These are phyloP conservation scores for Talaromyces stipitatus DNA, from an alignment of 495 filamentous ascomycete genomes.

Conservation along the genomic window DNA sequence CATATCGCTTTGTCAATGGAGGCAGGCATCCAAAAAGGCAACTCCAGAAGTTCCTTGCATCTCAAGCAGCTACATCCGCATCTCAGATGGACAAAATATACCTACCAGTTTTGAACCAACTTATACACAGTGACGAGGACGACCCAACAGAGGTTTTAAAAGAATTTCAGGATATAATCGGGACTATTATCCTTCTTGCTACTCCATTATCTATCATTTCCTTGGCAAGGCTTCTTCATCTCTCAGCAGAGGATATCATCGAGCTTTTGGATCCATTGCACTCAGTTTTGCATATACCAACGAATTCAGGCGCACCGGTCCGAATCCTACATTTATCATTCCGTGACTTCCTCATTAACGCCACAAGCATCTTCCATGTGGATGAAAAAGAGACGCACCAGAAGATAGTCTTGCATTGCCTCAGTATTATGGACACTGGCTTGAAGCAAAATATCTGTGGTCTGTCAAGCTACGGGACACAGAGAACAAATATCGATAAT, in stretches of 20 bases:
- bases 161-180: conserved; percentile 18
- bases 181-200: conserved; percentile 17
- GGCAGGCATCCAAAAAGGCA: conserved; percentile 9
- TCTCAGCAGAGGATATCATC: conserved; percentile 6
- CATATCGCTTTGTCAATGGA: conserved; percentile 25
- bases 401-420: background rate
- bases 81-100: conserved; percentile 21
- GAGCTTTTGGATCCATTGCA: conserved; percentile 10
- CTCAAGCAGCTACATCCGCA: conserved; percentile 6
- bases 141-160: background rate
- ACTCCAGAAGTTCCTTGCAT: conserved; percentile 7
- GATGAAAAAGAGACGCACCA: background rate
- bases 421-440: background rate
- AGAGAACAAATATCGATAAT: background rate
- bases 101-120: conserved; percentile 17
- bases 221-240: conserved; percentile 9
- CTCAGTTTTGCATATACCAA: conserved; percentile 15
- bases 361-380: background rate
- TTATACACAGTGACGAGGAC: conserved; percentile 7
- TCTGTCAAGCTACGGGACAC: conserved; percentile 4
- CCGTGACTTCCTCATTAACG: conserved; percentile 16
- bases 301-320: conserved; percentile 8
- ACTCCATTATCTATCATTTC: conserved; percentile 13
- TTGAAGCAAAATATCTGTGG: conserved; percentile 11
- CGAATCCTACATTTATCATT: conserved; percentile 19